Evolutionary conservation across 192 early-diverging fungal species (phyloP).

Genomic region (Mortierella alpina): DNA sequence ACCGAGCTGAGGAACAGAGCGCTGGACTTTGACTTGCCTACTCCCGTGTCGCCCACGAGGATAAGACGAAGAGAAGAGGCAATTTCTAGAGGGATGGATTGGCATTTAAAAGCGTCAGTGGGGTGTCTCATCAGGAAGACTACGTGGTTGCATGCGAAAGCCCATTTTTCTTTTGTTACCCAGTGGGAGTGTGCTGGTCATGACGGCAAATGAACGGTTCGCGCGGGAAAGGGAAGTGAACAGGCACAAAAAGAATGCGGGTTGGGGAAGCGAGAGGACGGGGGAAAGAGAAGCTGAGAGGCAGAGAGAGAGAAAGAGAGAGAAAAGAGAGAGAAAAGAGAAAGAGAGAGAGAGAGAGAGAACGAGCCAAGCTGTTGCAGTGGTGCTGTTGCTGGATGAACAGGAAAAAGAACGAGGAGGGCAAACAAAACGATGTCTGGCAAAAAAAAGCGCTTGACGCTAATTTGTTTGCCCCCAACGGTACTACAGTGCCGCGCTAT

Average conservation of each 20-base stretch:
- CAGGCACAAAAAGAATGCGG: not conserved
- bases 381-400: too few species aligned
- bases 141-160: not conserved
- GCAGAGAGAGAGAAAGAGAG: not conserved
- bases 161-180: constrained; percentile 19
- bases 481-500: too few species aligned
- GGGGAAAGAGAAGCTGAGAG: not conserved
- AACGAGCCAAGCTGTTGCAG: not conserved
- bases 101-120: not conserved
- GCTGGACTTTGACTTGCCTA: constrained; percentile 44
- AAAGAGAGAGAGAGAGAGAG: not conserved
- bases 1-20: constrained; percentile 30
- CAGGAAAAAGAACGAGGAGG: not conserved
- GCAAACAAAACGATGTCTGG: not conserved
- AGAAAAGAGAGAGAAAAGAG: not conserved
- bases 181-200: constrained; percentile 46
- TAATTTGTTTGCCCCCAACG: not conserved
- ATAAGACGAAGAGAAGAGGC: constrained; percentile 43
- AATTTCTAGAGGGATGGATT: constrained; percentile 31
- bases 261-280: not conserved
- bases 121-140: too few species aligned
- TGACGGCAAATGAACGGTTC: not conserved
- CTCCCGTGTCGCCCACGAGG: constrained; percentile 48
- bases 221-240: not conserved
- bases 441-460: constrained; percentile 1